Percentiles rank a stretch among this genome's conserved stretches.
phyloP scores from a whole-genome alignment of 108 stramenopile species.

The Heterococcus sp. region DNA sequence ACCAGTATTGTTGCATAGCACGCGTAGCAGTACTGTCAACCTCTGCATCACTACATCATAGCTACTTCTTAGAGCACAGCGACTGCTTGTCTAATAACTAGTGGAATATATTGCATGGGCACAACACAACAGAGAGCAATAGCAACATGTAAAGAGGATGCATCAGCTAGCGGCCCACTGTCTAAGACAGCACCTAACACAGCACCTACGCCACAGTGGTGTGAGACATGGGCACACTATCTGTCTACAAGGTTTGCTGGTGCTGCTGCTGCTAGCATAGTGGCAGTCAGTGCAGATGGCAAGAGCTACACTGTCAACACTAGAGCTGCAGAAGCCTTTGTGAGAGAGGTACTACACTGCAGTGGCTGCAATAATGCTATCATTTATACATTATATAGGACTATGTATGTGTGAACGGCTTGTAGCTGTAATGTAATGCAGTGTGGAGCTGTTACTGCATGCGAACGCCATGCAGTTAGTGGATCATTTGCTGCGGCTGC shows the following conservation, averaged over 20 bases:
- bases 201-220: neutral
- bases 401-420: too few species aligned
- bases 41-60: too few species aligned
- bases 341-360: neutral
- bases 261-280: neutral
- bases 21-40: too few species aligned
- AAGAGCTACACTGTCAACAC: neutral
- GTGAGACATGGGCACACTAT: neutral
- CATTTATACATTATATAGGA: neutral
- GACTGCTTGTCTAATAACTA: too few species aligned
- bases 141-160: neutral
- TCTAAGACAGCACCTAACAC: slow-evolving; percentile 17
- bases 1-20: neutral
- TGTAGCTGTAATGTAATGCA: too few species aligned
- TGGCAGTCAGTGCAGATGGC: neutral
- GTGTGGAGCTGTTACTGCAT: too few species aligned
- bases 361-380: neutral
- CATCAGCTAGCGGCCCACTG: neutral
- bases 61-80: too few species aligned
- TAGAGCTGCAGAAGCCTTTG: neutral
- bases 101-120: too few species aligned
- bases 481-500: too few species aligned
- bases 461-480: too few species aligned
- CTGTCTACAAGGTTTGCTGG: neutral
- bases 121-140: neutral